Percentiles rank a stretch among this genome's conserved stretches.
These are phyloP conservation scores for Plasmopara halstedii DNA, from an alignment of 352 stramenopile genomes.

Conservation along the genomic window DNA sequence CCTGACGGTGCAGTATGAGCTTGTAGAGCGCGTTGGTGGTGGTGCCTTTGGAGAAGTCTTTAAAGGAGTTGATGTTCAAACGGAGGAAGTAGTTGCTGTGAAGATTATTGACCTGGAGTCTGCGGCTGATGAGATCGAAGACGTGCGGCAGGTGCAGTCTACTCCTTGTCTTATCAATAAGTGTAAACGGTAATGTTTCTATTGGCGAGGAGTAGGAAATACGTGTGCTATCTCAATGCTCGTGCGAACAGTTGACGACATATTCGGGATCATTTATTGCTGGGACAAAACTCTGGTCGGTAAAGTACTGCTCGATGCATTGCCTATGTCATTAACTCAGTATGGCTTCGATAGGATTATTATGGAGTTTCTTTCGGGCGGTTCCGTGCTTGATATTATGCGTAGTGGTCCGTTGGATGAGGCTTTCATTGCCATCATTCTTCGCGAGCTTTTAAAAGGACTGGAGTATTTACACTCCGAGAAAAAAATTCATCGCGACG, in stretches of 20 bases:
- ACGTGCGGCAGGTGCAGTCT: constrained; percentile 62
- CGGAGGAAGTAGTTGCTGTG: constrained; percentile 64
- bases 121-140: constrained; percentile 80
- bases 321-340: neutral
- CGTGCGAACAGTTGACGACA: constrained; percentile 84
- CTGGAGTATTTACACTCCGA: constrained; percentile 77
- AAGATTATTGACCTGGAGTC: constrained; percentile 84
- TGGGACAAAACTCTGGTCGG: constrained; percentile 70
- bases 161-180: neutral
- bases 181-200: neutral
- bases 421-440: constrained; percentile 76
- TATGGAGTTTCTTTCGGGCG: constrained; percentile 92
- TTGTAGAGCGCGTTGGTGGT: constrained; percentile 73
- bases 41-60: constrained; percentile 80
- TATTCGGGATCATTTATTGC: constrained; percentile 86
- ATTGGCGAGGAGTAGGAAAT: constrained; percentile 70
- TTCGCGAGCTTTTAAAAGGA: constrained; percentile 70
- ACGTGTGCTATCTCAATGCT: constrained; percentile 82
- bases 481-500: constrained; percentile 81
- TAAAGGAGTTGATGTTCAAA: constrained; percentile 60
- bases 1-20: constrained; percentile 56
- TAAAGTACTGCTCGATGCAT: neutral
- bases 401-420: constrained; percentile 66
- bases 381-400: constrained; percentile 87
- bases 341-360: constrained; percentile 65